A percentile compares a stretch with the other conserved stretches of the same genome.
Conservation (phyloP, 192 early-diverging fungal species). For the Chytriomyces confervae region DNA sequence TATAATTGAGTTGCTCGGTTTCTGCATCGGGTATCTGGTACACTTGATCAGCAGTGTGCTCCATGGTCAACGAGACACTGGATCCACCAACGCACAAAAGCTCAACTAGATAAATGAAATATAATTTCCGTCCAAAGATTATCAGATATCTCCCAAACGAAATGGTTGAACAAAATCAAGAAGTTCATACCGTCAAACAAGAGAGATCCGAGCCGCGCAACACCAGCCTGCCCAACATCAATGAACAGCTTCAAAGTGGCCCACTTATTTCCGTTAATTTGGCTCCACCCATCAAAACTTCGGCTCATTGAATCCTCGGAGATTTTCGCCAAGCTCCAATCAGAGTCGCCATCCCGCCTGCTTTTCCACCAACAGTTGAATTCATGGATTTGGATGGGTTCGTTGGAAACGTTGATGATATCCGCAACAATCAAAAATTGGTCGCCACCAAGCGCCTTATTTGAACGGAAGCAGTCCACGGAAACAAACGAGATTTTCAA, state of each 20-base stretch:
- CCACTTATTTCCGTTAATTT: constrained; percentile 7
- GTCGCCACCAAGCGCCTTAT: constrained; percentile 10
- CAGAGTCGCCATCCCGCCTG: background rate
- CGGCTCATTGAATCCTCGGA: constrained; percentile 4
- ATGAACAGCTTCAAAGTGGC: constrained; percentile 30
- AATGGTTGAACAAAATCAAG: background rate
- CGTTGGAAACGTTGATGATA: background rate
- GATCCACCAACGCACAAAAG: constrained; percentile 13
- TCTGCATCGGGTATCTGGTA: constrained; percentile 24
- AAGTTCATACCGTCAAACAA: constrained; percentile 27
- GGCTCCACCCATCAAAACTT: background rate
- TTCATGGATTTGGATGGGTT: constrained; percentile 11
- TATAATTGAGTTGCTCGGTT: background rate
- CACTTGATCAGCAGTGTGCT: constrained; percentile 33
- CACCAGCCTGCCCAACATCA: background rate
- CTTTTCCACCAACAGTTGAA: constrained; percentile 14
- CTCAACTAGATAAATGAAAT: constrained; percentile 5
- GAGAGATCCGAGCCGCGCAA: constrained; percentile 16
- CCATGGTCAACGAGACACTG: constrained; percentile 20
- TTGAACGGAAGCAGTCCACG: constrained; percentile 28
- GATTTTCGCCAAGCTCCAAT: constrained; percentile 20
- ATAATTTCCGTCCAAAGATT: background rate
- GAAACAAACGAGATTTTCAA: constrained; percentile 22
- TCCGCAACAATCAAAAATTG: constrained; percentile 21
- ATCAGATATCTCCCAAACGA: too few species aligned